These are phyloP conservation scores for Fusarium liriodendri DNA, from an alignment of 2,329 filamentous ascomycete species.

Conservation along the genomic window DNA sequence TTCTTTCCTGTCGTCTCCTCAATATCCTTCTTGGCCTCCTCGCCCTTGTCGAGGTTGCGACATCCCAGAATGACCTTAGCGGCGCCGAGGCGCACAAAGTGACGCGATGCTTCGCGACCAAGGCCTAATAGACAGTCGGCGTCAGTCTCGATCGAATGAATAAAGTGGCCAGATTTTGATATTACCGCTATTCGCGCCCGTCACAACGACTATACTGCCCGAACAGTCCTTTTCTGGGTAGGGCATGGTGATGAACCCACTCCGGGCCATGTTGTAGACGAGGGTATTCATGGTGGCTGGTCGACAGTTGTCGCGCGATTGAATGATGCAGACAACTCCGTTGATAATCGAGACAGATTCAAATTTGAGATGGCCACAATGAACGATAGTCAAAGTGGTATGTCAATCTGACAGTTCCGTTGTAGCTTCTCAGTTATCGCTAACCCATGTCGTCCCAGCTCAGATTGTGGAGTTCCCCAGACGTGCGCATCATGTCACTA, in stretches of 20 bases:
- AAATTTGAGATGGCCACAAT: neutral
- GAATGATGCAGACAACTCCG: neutral
- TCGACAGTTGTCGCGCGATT: neutral
- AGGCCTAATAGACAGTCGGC: constrained; percentile 43
- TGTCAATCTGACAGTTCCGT: neutral
- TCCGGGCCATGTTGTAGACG: constrained; percentile 10
- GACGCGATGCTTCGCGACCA: constrained; percentile 55
- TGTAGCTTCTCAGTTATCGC: neutral
- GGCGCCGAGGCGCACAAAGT: constrained; percentile 54
- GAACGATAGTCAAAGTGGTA: neutral
- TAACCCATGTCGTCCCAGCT: neutral
- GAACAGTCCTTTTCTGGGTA: constrained; percentile 48
- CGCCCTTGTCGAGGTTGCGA: constrained; percentile 53
- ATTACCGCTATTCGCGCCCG: constrained; percentile 54
- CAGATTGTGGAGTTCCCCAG: neutral
- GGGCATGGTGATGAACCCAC: constrained; percentile 44
- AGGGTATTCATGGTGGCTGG: constrained; percentile 6
- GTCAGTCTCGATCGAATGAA: neutral
- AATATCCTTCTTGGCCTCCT: constrained; percentile 53
- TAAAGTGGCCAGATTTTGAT: no score
- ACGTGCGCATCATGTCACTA: neutral
- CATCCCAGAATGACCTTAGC: constrained; percentile 56
- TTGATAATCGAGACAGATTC: neutral
- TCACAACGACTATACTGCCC: constrained; percentile 54
- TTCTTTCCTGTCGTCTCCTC: constrained; percentile 42